A percentile compares a stretch with the other conserved stretches of the same genome.
Conservation (phyloP, 169 alveolate species). For the Eimeria praecox region DNA sequence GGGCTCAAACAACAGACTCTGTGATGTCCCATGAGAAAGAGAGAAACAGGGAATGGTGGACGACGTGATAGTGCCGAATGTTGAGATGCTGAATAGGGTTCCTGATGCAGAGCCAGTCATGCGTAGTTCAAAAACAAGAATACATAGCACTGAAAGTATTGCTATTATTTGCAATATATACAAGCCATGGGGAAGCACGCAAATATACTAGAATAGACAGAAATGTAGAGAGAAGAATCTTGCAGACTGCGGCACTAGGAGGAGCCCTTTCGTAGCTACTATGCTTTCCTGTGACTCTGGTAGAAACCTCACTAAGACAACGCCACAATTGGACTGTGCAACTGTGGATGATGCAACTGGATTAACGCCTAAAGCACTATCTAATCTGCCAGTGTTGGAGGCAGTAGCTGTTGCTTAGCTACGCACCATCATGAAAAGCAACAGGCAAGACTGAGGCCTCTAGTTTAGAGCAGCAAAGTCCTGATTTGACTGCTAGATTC, state of each 20-base stretch:
- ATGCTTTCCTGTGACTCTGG: too few relatives aligned
- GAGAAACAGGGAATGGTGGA: neutral
- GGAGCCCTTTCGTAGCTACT: too few relatives aligned
- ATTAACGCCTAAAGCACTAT: neutral
- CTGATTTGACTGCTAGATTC: neutral
- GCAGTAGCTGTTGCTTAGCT: neutral
- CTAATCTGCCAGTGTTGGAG: neutral
- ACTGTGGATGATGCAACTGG: too few relatives aligned
- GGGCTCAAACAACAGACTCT: neutral
- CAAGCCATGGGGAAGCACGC: too few relatives aligned
- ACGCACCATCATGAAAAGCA: neutral
- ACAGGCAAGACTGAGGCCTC: neutral
- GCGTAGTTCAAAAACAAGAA: too few relatives aligned
- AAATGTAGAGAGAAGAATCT: too few relatives aligned
- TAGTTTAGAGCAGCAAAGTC: neutral
- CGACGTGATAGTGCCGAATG: neutral
- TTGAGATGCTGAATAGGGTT: neutral
- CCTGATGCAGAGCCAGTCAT: constrained; percentile 1
- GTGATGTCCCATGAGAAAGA: neutral
- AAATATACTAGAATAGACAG: too few relatives aligned
- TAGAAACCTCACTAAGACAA: too few relatives aligned
- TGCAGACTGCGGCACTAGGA: too few relatives aligned
- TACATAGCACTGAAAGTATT: too few relatives aligned
- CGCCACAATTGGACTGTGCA: too few relatives aligned
- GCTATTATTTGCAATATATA: too few relatives aligned